Percentiles rank a stretch among this genome's conserved stretches.
Evolutionary conservation across 148 eudicot species (phyloP).

Genomic region (Nepenthes gracilis): DNA sequence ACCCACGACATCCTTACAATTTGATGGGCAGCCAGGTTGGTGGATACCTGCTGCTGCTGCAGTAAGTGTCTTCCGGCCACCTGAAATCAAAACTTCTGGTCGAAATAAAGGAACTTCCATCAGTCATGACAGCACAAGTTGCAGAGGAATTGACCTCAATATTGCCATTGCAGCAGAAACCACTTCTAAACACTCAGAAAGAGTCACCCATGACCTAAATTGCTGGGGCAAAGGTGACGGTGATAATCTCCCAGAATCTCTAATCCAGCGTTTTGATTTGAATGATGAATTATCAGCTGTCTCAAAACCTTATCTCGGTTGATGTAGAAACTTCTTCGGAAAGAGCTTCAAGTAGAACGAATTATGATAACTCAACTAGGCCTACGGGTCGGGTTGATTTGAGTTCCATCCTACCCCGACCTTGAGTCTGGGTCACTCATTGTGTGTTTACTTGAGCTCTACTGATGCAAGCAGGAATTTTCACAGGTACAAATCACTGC

Average conservation of each 20-base stretch:
- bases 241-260: constrained; percentile 2
- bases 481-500: constrained; percentile 10
- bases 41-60: constrained; percentile 16
- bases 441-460: constrained; percentile 11
- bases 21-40: constrained; percentile 51
- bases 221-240: constrained; percentile 11
- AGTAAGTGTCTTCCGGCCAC: constrained; percentile 41
- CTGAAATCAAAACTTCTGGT: constrained; percentile 3
- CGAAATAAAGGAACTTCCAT: constrained; percentile 1
- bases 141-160: constrained; percentile 33
- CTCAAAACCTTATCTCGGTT: constrained; percentile 5
- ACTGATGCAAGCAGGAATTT: constrained; percentile 24
- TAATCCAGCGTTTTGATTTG: constrained; percentile 22
- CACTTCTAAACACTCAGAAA: constrained; percentile 9
- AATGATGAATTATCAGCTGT: constrained; percentile 13
- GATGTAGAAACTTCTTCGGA: not conserved
- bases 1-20: constrained; percentile 37
- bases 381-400: constrained; percentile 30
- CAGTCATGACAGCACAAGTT: constrained; percentile 1
- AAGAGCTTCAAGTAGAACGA: constrained; percentile 5
- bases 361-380: constrained; percentile 5
- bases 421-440: constrained; percentile 24
- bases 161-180: constrained; percentile 31
- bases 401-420: constrained; percentile 20
- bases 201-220: constrained; percentile 19